phyloP scores from a whole-genome alignment of 148 eudicot species.

The Cornus florida region DNA sequence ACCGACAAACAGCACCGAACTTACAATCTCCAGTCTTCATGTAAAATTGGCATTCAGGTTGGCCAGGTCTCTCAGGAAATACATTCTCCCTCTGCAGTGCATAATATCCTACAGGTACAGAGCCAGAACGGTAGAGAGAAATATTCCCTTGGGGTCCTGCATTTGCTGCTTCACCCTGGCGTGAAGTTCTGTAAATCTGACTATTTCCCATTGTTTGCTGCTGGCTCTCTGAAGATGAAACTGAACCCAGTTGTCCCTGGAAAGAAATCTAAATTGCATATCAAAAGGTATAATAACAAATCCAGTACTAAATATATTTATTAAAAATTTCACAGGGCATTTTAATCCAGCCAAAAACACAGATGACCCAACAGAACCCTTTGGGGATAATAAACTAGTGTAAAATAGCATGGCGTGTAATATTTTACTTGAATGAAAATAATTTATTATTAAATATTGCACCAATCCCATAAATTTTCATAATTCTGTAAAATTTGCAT shows the following conservation, averaged over 20 bases:
- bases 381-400: too few relatives aligned
- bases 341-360: neutral
- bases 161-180: slow-evolving; percentile 52
- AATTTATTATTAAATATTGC: too few relatives aligned
- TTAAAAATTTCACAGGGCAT: neutral
- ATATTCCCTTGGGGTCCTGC: slow-evolving; percentile 51
- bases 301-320: too few relatives aligned
- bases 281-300: neutral
- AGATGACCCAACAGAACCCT: too few relatives aligned
- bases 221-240: slow-evolving; percentile 59
- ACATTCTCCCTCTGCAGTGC: slow-evolving; percentile 72
- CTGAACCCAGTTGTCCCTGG: slow-evolving; percentile 79
- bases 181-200: slow-evolving; percentile 52
- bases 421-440: too few relatives aligned
- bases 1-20: slow-evolving; percentile 93
- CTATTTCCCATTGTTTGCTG: slow-evolving; percentile 61
- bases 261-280: neutral
- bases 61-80: slow-evolving; percentile 96
- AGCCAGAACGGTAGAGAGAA: slow-evolving; percentile 59
- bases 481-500: too few relatives aligned
- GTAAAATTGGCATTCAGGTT: slow-evolving; percentile 94
- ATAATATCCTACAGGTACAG: slow-evolving; percentile 67
- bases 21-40: slow-evolving; percentile 99
- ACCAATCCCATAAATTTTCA: too few relatives aligned
- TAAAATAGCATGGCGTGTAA: too few relatives aligned